phyloP scores from a whole-genome alignment of 495 filamentous ascomycete genomes.

The Staphylotrichum tortipilum region DNA sequence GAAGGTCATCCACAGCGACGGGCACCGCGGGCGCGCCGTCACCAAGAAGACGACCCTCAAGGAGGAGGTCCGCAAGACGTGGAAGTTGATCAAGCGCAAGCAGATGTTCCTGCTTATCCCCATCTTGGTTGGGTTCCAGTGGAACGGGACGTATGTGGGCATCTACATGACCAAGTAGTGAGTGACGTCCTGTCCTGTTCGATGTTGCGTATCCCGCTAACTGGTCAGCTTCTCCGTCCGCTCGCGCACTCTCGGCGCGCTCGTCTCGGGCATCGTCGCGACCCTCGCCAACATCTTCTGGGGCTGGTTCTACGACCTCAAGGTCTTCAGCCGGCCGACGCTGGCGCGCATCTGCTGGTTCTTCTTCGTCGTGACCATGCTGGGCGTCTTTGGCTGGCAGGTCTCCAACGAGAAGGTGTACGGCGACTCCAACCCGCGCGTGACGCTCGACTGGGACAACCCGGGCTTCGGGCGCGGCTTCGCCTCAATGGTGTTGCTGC shows the following conservation, averaged over 20 bases:
- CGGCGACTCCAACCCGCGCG: conserved; percentile 13
- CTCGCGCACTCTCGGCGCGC: conserved; percentile 41
- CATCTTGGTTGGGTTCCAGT: conserved; percentile 46
- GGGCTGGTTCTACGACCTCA: conserved; percentile 40
- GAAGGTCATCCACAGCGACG: conserved; percentile 45
- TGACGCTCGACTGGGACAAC: conserved; percentile 33
- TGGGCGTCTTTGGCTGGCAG: conserved; percentile 31
- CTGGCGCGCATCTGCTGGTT: conserved; percentile 30
- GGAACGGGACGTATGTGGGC: conserved; percentile 47
- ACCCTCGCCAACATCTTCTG: conserved; percentile 42
- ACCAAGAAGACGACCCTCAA: conserved; percentile 34
- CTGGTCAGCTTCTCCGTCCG: conserved; percentile 41
- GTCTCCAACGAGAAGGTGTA: conserved; percentile 34
- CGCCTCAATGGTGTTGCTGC: conserved; percentile 30
- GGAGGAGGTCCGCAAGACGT: conserved; percentile 40
- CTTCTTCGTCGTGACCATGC: conserved; percentile 27
- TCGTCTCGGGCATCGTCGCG: conserved; percentile 39
- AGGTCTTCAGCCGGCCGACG: conserved; percentile 24
- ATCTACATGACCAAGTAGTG: conserved; percentile 50
- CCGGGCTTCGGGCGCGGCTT: conserved; percentile 35
- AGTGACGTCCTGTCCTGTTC: no score
- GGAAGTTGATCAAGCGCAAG: conserved; percentile 36
- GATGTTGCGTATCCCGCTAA: no score
- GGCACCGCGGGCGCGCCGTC: conserved; percentile 33
- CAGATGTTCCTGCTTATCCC: conserved; percentile 47